Percentiles rank a stretch among this genome's conserved stretches.
These are phyloP conservation scores for Chamaecyparis obtusa DNA, from an alignment of 75 land plant genomes.

Conservation along the genomic window DNA sequence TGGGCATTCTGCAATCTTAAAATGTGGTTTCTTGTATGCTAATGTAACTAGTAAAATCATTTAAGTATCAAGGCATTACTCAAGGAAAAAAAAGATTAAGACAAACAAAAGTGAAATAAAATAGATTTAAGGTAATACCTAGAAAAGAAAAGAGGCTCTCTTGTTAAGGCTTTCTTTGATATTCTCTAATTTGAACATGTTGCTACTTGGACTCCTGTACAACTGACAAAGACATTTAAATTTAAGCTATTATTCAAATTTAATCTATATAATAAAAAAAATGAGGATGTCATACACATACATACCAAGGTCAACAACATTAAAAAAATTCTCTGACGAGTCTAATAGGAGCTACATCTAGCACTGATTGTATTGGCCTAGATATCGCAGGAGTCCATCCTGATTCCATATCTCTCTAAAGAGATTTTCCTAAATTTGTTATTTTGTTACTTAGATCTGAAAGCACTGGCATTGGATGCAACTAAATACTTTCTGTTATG, in stretches of 20 bases:
- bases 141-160: constrained; percentile 73
- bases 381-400: constrained; percentile 56
- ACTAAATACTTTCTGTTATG: constrained; percentile 19
- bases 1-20: constrained; percentile 22
- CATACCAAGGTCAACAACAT: constrained; percentile 70
- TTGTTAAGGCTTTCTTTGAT: constrained; percentile 25
- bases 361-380: constrained; percentile 57
- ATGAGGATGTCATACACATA: background rate
- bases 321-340: constrained; percentile 56
- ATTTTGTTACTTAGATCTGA: constrained; percentile 4
- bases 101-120: background rate
- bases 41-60: constrained; percentile 42
- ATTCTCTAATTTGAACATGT: constrained; percentile 34
- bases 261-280: background rate
- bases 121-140: background rate
- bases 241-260: constrained; percentile 9
- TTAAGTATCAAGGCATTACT: constrained; percentile 10
- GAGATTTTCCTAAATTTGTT: background rate
- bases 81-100: constrained; percentile 1
- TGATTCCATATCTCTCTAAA: constrained; percentile 1
- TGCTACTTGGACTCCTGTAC: constrained; percentile 43
- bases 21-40: constrained; percentile 27
- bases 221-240: constrained; percentile 42
- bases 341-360: constrained; percentile 84
- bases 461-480: constrained; percentile 8